Percentiles rank a stretch among this genome's conserved stretches.
Evolutionary conservation across 331 rosid genomes (phyloP).

Genomic region (Pyracantha coccinea): DNA sequence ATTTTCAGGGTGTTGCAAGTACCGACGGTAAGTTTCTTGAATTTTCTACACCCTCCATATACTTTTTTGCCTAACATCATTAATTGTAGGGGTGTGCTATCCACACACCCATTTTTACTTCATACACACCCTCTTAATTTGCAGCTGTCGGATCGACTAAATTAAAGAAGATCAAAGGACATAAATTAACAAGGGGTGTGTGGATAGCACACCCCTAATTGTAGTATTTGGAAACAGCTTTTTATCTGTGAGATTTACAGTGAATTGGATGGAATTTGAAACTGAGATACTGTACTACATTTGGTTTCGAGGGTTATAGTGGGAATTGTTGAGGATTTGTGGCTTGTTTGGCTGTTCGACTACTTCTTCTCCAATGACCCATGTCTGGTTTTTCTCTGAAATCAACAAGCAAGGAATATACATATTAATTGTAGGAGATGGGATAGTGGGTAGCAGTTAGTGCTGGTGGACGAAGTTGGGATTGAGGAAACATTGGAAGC

Average conservation of each 20-base stretch:
- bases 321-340: neutral
- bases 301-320: neutral
- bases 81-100: too few relatives aligned
- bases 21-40: constrained; percentile 69
- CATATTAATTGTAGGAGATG: neutral
- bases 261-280: neutral
- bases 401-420: neutral
- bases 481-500: neutral
- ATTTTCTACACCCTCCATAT: neutral
- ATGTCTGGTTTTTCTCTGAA: neutral
- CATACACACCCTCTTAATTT: too few relatives aligned
- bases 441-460: neutral
- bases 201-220: neutral
- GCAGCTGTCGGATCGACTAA: too few relatives aligned
- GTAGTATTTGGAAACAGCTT: neutral
- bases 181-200: too few relatives aligned
- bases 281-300: neutral
- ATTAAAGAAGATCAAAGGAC: too few relatives aligned
- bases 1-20: constrained; percentile 82
- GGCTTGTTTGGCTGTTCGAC: neutral
- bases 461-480: neutral
- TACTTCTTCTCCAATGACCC: neutral
- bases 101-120: too few relatives aligned
- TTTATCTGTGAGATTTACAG: neutral
- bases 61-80: too few relatives aligned